Base-by-base conservation (phyloP, 768 basidiomycete species). In the Royoungia palumana region DNA sequence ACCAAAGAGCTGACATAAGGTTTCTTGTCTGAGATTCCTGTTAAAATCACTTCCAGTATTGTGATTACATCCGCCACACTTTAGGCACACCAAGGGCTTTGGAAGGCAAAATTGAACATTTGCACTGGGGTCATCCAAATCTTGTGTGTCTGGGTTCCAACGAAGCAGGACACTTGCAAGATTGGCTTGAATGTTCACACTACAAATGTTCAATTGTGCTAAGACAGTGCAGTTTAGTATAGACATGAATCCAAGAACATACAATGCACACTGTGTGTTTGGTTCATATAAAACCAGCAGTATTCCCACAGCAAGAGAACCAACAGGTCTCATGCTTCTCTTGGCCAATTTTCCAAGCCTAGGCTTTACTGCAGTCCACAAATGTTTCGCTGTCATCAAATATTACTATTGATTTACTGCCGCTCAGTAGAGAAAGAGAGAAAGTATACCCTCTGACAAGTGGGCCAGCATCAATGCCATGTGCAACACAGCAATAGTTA, bases 391-490 rank as follows among this genome's bases (percentile, higher is more conserved):
- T 44, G 21, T 38, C 10, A 2, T 14, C 8, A n/a, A 11, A 21
- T 19, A 19, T 39, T 21, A 17, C 14, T 5, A 20, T 5, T 16
- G 25, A 28, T 19, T 38, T 5, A 16, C 3, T 6, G 8, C 5
- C 17, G 6, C 16, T n/a, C 4, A 4, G 30, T 20, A 13, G 13
- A 11, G 14, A 32, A 32, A 11, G 17, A 6, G 35, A 20, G 17
- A 9, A 22, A n/a, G 6, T 32, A n/a, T 41, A 55, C 62, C 56
- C 16, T 54, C 52, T 14, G 30, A 50, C 14, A 56, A 54, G 6
- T 39, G 56, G 6, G 52, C 53, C 14, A 63, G 12, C 1, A 51
- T 53, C 34, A 45, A 28, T 4, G 53, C 37, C 53, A 58, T 53
- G 14, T 51, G 56, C 24, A 63, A 41, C 13, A 55, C 47, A 11